phyloP scores from a whole-genome alignment of 108 stramenopile species.

The Chaetoceros muelleri region DNA sequence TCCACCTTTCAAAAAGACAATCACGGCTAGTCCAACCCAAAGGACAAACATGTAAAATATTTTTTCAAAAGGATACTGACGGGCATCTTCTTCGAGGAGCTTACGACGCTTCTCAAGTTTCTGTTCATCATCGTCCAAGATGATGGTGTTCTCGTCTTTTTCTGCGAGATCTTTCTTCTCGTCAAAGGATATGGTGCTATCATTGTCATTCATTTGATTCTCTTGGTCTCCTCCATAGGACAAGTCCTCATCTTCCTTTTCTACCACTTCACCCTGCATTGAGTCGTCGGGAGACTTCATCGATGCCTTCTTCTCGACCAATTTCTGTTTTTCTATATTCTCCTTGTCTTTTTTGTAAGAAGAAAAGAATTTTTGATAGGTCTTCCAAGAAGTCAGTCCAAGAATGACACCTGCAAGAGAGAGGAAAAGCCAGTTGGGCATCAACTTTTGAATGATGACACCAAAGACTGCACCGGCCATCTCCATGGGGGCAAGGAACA shows the following conservation, averaged over 20 bases:
- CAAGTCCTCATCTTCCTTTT: background rate
- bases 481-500: conserved; percentile 34
- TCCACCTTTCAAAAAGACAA: conserved; percentile 56
- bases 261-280: background rate
- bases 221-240: background rate
- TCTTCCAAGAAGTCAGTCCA: conserved; percentile 27
- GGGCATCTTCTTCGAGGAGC: conserved; percentile 29
- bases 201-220: background rate
- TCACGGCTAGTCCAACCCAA: conserved; percentile 43
- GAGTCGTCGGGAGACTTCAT: background rate
- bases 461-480: conserved; percentile 37
- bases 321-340: background rate
- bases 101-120: background rate
- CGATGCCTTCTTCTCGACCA: background rate
- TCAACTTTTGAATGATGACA: conserved; percentile 22
- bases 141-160: background rate
- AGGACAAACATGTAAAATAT: conserved; percentile 27
- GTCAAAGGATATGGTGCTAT: background rate
- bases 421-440: conserved; percentile 31
- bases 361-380: conserved; percentile 18
- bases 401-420: conserved; percentile 21
- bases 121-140: background rate
- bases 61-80: conserved; percentile 52
- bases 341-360: conserved; percentile 18
- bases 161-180: background rate